A percentile compares a stretch with the other conserved stretches of the same genome.
phyloP scores from a whole-genome alignment of 2,329 filamentous ascomycete genomes.

The Sporothrix protearum region DNA sequence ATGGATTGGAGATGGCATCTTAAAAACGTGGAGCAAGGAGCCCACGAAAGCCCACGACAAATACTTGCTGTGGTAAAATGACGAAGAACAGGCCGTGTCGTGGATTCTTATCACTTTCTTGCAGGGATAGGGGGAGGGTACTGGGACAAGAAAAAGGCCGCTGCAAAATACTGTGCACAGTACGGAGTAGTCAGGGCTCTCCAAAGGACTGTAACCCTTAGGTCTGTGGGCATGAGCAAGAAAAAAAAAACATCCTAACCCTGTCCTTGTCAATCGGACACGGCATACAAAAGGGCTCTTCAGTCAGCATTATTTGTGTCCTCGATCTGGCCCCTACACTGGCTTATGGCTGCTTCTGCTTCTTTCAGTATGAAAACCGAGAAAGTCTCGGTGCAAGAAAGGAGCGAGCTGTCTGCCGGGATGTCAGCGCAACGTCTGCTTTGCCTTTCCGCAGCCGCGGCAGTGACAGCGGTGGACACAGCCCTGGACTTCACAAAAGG shows the following conservation, averaged over 20 bases:
- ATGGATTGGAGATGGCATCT: neutral
- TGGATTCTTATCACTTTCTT: neutral
- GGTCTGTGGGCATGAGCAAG: neutral
- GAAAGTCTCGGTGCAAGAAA: neutral
- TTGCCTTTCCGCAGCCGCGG: neutral
- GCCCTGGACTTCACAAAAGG: neutral
- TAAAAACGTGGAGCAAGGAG: neutral
- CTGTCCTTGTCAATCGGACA: neutral
- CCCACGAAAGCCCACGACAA: neutral
- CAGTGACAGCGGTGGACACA: neutral
- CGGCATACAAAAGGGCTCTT: neutral
- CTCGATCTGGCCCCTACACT: neutral
- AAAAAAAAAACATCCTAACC: neutral
- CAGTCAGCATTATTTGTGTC: neutral
- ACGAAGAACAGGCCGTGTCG: neutral
- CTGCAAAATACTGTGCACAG: too few relatives aligned
- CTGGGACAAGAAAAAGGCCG: neutral
- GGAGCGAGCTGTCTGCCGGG: neutral
- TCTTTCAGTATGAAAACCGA: constrained; percentile 9
- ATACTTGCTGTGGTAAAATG: neutral
- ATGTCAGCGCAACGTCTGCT: neutral
- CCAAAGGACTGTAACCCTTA: neutral
- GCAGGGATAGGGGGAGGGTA: neutral
- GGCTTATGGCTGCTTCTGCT: neutral
- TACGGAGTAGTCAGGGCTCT: neutral